These are phyloP conservation scores for Penicillium longicatenatum DNA, from an alignment of 495 filamentous ascomycete species.

Conservation along the genomic window DNA sequence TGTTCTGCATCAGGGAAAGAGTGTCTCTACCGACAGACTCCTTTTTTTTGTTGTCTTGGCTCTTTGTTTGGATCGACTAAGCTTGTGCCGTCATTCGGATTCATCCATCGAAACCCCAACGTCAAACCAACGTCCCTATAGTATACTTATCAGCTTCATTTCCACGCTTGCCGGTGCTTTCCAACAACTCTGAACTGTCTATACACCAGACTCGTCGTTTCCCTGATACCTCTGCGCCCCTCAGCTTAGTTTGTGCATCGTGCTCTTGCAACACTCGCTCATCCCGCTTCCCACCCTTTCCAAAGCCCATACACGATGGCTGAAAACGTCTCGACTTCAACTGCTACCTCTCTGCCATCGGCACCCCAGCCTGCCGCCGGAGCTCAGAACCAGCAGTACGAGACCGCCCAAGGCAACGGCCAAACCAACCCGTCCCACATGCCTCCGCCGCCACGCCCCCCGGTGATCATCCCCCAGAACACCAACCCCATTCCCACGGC, in stretches of 20 bases:
- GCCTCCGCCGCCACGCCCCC: conserved; percentile 88
- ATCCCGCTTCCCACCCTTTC: conserved; percentile 18
- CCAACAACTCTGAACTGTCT: conserved; percentile 4
- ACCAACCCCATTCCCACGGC: conserved; percentile 94
- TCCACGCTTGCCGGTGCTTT: neutral
- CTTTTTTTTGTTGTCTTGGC: conserved; percentile 9
- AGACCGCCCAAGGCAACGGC: conserved; percentile 64
- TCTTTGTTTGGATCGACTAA: conserved; percentile 23
- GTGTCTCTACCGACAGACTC: neutral
- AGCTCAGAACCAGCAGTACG: conserved; percentile 70
- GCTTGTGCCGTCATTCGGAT: conserved; percentile 15
- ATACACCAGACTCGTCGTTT: neutral
- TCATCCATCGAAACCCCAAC: conserved; percentile 9
- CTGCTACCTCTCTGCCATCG: conserved; percentile 59
- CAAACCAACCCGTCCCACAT: conserved; percentile 71
- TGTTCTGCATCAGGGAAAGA: neutral
- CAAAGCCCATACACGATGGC: conserved; percentile 56
- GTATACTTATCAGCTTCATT: conserved; percentile 15
- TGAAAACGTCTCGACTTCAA: conserved; percentile 60
- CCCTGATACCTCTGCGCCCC: neutral
- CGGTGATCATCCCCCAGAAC: conserved; percentile 91
- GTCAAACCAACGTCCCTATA: conserved; percentile 8
- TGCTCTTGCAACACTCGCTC: conserved; percentile 7
- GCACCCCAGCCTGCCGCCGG: conserved; percentile 67
- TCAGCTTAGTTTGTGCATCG: neutral